Base-by-base conservation (phyloP, 352 stramenopile genomes). In the Plasmopara muralis region DNA sequence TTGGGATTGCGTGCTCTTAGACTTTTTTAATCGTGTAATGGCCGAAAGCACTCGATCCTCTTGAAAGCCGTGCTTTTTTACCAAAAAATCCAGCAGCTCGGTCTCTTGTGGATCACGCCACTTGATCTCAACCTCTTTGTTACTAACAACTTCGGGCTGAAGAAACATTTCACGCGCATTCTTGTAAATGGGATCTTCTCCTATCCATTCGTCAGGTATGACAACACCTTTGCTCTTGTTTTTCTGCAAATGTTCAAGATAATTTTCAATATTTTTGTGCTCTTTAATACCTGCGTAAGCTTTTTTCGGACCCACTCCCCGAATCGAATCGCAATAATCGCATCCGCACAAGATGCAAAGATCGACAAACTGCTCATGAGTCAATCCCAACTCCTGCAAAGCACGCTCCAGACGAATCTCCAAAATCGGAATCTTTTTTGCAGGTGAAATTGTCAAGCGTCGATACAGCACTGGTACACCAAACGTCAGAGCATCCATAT, bases 401-500 rank as follows among this genome's bases (percentile, higher is more conserved):
- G 95, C 91, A 41, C 95, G 89, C 29, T 87, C 72, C 39, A 94
- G 72, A 56, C 95, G 85, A 39, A 98, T 85, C 60, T 97, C 88
- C 6, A 96, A 64, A 34, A 97, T 91, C 1, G 90, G 86, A 39
- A 96, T 76, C 45, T 97, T 96, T 63, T 91, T 89, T 45, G 77
- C 79, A 0, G 85, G 83, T 6, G 83, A 82, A 34, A 96, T 78
- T 15, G 89, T 98, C 53, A 97, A 57, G 14, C 86, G 83, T 30
- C 96, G 89, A 25, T 98, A 84, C 33, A 98, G 66, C 48, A 98
- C 81, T 0, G 97, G 96, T n/a, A 96, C 96, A 15, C 81, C 80
- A 67, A 99, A 99, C 25, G 96, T 99, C 53, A 99, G 74, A 13
- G 93, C 93, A 64, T 99, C 97, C 96, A 99, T 99, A 78, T 99